Evolutionary conservation across 129 eudicot genomes (phyloP).

Genomic region (Lactuca saligna): DNA sequence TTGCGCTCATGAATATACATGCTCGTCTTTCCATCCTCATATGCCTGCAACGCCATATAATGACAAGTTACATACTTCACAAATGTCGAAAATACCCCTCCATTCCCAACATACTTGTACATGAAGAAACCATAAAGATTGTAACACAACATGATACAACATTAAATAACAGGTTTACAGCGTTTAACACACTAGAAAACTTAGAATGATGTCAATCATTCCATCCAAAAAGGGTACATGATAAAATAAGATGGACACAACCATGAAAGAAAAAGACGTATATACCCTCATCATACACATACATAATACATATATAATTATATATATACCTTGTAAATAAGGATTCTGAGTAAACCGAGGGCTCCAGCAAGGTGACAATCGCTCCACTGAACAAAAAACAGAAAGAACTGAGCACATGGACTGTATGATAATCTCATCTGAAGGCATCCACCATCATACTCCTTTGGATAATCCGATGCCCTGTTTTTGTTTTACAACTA

Average conservation of each 20-base stretch:
- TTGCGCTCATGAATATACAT: conserved; percentile 70
- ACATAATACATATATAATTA: background rate
- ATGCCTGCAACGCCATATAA: conserved; percentile 51
- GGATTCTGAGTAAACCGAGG: conserved; percentile 80
- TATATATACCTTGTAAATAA: conserved; percentile 65
- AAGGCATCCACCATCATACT: conserved; percentile 77
- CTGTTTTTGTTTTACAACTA: conserved; percentile 38
- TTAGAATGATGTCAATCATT: background rate
- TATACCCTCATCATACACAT: background rate
- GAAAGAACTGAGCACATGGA: conserved; percentile 73
- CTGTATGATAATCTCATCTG: conserved; percentile 89
- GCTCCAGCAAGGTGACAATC: conserved; percentile 87
- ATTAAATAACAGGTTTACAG: background rate
- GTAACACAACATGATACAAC: background rate
- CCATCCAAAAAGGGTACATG: background rate
- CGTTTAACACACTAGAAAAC: background rate
- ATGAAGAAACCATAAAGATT: conserved; percentile 3
- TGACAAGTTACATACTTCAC: background rate
- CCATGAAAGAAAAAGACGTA: background rate
- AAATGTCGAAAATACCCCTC: background rate
- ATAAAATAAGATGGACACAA: background rate
- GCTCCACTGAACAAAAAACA: conserved; percentile 88
- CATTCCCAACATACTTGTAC: background rate
- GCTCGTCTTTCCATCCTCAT: conserved; percentile 73
- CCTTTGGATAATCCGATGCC: conserved; percentile 87